Evolutionary conservation across 305 asterid genomes (phyloP).

Genomic region (Nicotiana rustica): DNA sequence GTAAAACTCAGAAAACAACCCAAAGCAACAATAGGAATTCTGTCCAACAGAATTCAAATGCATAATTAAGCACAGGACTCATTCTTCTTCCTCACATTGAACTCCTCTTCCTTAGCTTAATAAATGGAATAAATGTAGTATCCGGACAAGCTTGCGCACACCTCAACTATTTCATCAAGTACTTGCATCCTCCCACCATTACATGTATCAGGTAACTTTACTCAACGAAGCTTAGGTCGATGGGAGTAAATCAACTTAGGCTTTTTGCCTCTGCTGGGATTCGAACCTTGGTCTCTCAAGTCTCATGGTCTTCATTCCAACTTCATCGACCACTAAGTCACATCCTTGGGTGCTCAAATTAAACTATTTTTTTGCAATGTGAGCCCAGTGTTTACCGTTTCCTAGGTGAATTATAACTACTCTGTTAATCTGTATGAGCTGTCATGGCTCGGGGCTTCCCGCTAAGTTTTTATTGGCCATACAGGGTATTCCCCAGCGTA

Average conservation of each 20-base stretch:
- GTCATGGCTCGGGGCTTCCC: neutral
- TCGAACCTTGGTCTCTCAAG: neutral
- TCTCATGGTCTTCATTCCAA: slow-evolving; percentile 5
- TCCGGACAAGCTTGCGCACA: neutral
- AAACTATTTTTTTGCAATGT: slow-evolving; percentile 8
- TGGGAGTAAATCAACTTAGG: neutral
- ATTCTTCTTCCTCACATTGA: slow-evolving; percentile 20
- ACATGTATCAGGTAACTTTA: slow-evolving; percentile 19
- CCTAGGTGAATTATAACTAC: neutral
- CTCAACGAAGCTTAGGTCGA: neutral
- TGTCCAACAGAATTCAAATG: neutral
- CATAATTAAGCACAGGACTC: neutral
- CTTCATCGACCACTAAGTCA: neutral
- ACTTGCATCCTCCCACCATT: slow-evolving; percentile 12
- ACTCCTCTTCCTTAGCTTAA: slow-evolving; percentile 2
- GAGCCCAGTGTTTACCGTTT: neutral
- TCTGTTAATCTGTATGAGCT: slow-evolving; percentile 4
- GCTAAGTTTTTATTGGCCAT: slow-evolving; percentile 9
- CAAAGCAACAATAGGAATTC: slow-evolving; percentile 18
- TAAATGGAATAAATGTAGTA: neutral
- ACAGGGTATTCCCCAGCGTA: neutral
- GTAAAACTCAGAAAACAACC: neutral
- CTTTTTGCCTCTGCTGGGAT: neutral
- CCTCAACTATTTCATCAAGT: neutral
- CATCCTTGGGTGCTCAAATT: neutral